Evolutionary conservation across 2,329 filamentous ascomycete species (phyloP), one percentile per base, ranked within the genome.

Genomic region (Thielaviopsis punctulata): DNA sequence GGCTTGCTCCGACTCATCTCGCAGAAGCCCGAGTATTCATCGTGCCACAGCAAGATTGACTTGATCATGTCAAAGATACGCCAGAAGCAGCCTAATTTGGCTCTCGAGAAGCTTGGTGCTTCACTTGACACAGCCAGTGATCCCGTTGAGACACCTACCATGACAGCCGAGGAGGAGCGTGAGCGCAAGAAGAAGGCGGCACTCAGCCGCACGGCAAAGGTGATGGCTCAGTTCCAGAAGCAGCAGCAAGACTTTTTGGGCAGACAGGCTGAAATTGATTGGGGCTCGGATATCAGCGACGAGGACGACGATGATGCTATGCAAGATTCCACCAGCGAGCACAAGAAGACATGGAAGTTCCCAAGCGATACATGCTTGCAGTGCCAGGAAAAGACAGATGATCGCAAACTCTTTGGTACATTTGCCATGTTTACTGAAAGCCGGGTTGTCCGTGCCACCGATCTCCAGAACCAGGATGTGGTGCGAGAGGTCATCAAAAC

Each of bases 151-250:
- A 45, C 49, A 12, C 25, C 41, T 7, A 75, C 72, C 52, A 75
- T 72, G 51, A 73, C 77, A 5, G 78, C 73, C 36, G 82, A 85
- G 55, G 83, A 83, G 58, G 85, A 90, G 61, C 76, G 79, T 15
- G 85, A 90, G 64, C 71, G 79, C 56, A 95, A 90, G 70, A 98
- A 95, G 72, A 84, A 85, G 65, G 86, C 90, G 50, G 92, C 92
- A 0, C 68, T 89, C 41, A 90, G 88, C 59, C 80, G 92, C 21
- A 89, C 96, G 65, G 89, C 89, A 1, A 84, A 80, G 61, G 87
- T 98, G 27, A 95, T 98, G 89, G 92, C 89, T 1, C 88, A 95
- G 62, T 95, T 98, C 67, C 92, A 96, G 64, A 84, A 95, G 62
- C 90, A 98, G 62, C 93, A 96, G 63, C 90, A 93, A 66, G 92